These are phyloP conservation scores for Hysterangium stoloniferum DNA, from an alignment of 768 basidiomycete species.

Conservation along the genomic window DNA sequence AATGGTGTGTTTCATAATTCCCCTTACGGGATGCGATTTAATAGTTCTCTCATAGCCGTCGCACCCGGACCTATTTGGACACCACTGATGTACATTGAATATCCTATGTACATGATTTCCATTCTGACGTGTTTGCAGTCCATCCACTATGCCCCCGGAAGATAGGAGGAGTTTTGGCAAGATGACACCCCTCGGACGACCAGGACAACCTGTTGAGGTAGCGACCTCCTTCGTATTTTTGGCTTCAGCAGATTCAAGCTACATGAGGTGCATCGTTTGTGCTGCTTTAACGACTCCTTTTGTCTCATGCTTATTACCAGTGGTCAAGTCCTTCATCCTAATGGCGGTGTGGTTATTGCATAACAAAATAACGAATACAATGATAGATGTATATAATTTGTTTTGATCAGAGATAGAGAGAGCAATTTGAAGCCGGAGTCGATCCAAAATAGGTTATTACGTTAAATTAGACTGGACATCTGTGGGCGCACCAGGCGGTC, in stretches of 20 bases:
- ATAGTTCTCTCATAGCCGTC: constrained; percentile 21
- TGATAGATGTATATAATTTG: too few species aligned
- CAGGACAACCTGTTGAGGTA: constrained; percentile 44
- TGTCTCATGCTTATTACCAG: constrained; percentile 15
- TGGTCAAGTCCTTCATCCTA: constrained; percentile 20
- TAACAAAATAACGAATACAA: too few species aligned
- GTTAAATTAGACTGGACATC: constrained; percentile 2
- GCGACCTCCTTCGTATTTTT: constrained; percentile 43
- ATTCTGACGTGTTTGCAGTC: constrained; percentile 7
- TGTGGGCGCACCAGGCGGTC: background rate
- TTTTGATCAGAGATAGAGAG: too few species aligned
- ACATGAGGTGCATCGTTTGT: constrained; percentile 24
- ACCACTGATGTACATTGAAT: constrained; percentile 29
- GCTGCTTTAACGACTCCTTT: background rate
- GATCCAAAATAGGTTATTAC: too few species aligned
- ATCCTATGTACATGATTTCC: background rate
- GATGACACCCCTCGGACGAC: constrained; percentile 35
- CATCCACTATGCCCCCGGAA: constrained; percentile 30
- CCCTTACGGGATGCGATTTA: background rate
- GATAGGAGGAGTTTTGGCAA: constrained; percentile 26
- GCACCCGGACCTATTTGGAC: constrained; percentile 43
- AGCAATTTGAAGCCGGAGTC: too few species aligned
- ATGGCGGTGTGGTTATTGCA: constrained; percentile 17
- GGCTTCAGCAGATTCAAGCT: constrained; percentile 38
- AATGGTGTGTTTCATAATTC: constrained; percentile 25